Evolutionary conservation across 169 alveolate species (phyloP).

Genomic region (Eimeria maxima): DNA sequence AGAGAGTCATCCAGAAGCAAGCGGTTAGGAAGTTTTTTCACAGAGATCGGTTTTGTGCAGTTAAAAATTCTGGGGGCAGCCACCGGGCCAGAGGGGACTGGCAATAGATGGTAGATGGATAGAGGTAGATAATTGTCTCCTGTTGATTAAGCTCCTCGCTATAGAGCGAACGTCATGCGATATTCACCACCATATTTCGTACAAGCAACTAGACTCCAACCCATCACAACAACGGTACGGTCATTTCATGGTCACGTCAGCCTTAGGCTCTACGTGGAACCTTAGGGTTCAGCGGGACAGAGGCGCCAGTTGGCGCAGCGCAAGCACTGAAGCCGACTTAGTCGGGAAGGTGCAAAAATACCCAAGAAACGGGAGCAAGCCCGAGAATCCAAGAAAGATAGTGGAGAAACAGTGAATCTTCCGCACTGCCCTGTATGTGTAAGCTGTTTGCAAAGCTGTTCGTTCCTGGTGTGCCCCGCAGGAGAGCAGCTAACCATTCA

Average conservation of each 20-base stretch:
- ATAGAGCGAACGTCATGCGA: too few relatives aligned
- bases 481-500: neutral
- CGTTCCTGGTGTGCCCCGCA: neutral
- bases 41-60: neutral
- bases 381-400: neutral
- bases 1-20: neutral
- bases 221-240: neutral
- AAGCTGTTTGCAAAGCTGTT: neutral
- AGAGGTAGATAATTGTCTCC: neutral
- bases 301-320: neutral
- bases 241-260: neutral
- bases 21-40: neutral
- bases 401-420: neutral
- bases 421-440: neutral
- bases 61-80: neutral
- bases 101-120: neutral
- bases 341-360: neutral
- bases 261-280: neutral
- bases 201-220: too few relatives aligned
- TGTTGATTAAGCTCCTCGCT: too few relatives aligned
- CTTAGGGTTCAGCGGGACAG: neutral
- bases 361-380: neutral
- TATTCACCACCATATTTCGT: too few relatives aligned
- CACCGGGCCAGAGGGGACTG: neutral
- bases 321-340: neutral